Percentiles rank a stretch among this genome's conserved stretches.
These are phyloP conservation scores for Alternaria rosae DNA, from an alignment of 2,329 filamentous ascomycete species.

Conservation along the genomic window DNA sequence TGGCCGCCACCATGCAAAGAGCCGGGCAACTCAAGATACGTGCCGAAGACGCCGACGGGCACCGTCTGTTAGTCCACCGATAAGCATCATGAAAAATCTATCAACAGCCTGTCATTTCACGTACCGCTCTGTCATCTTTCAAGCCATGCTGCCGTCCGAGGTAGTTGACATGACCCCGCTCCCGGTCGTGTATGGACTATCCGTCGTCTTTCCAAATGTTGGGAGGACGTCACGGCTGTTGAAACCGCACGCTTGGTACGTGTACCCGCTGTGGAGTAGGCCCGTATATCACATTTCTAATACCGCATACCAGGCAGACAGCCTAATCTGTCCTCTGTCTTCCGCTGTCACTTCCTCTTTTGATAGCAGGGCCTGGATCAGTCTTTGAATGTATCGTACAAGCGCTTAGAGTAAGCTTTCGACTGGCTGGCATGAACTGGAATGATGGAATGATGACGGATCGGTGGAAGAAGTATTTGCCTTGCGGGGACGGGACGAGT, in stretches of 20 bases:
- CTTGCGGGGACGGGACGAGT: neutral
- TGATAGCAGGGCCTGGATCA: neutral
- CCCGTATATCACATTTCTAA: neutral
- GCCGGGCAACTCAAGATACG: neutral
- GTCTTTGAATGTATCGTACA: neutral
- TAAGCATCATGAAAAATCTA: neutral
- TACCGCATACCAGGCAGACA: neutral
- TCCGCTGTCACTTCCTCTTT: neutral
- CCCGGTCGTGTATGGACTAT: neutral
- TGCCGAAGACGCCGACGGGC: neutral
- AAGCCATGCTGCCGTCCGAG: neutral
- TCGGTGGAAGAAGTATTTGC: neutral
- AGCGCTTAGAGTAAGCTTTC: neutral
- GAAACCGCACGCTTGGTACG: neutral
- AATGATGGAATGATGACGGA: accelerated
- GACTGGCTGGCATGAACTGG: neutral
- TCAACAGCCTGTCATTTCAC: neutral
- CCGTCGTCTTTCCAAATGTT: neutral
- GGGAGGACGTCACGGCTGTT: neutral
- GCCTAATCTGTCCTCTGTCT: neutral
- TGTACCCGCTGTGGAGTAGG: neutral
- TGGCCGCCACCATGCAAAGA: constrained; percentile 3
- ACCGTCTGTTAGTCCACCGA: neutral
- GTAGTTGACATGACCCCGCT: neutral
- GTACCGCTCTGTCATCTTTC: neutral